Evolutionary conservation across 306 rosid species (phyloP), one percentile per base, ranked within the genome.

Genomic region (Dalbergia cultrata): DNA sequence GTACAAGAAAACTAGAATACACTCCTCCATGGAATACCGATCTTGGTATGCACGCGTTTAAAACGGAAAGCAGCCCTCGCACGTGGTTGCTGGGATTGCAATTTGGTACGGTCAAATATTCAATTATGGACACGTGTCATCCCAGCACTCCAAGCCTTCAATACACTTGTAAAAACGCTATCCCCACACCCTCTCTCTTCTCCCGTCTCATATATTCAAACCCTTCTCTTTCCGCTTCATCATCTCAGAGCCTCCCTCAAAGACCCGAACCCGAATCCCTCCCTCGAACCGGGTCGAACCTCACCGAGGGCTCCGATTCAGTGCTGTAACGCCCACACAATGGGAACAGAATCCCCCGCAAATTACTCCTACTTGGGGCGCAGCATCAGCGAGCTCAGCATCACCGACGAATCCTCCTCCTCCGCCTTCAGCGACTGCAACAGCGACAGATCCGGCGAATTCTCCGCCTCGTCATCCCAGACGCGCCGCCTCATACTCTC

Each of bases 401-500:
- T 75, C 86, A 90, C 75, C 44, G 91, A 90, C 2, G 65, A 63
- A 52, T 93, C 98, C 8, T 88, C 97, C 47, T 84, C 97, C 17
- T 85, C 97, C 13, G 97, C 99, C 52, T 96, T 96, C 75, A 93
- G 99, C 82, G 99, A 96, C 58, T 93, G 99, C 60, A 90, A 90
- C 78, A 96, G 99, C 74, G 99, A 96, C 71, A 86, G 94, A 90
- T 96, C 99, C 83, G 94, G 97, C 22, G 99, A 96, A 85, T 96
- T 96, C 68, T 83, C 88, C 17, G 43, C 97, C 21, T 79, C 87
- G 9, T 88, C 97, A 7, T 88, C 94, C 0, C 91, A 92, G 73
- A 82, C 87, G 58, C 92, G 97, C 7, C 83, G 87, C 9, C 86
- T 95, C 13, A 44, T 87, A 50, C 77, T 90, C 13, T 79, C 98